Conservation (phyloP, 345 rosid genomes). For the Hibiscus trionum region DNA sequence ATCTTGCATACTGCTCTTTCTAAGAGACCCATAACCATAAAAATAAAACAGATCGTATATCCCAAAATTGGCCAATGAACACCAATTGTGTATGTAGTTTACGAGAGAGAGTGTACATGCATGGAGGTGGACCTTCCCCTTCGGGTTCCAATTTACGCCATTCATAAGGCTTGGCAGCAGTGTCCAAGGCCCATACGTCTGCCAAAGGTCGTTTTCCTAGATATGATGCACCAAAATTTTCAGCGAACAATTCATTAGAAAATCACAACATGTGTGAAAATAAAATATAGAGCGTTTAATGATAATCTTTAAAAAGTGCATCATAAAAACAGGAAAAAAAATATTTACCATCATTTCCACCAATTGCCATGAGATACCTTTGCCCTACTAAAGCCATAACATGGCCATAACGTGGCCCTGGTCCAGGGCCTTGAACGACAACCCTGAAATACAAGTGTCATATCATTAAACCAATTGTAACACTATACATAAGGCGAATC, state of each 20-base stretch:
- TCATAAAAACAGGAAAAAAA: slow-evolving; percentile 6
- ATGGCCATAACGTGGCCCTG: slow-evolving; percentile 98
- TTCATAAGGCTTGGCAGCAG: slow-evolving; percentile 99
- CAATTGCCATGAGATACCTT: slow-evolving; percentile 97
- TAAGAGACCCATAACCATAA: slow-evolving; percentile 31
- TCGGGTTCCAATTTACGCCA: slow-evolving; percentile 99
- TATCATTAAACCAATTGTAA: not conserved
- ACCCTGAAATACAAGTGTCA: slow-evolving; percentile 46
- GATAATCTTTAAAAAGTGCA: not conserved
- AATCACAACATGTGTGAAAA: not conserved
- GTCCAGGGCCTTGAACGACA: slow-evolving; percentile 98
- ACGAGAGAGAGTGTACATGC: slow-evolving; percentile 59
- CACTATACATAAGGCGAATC: not conserved
- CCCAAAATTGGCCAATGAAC: not conserved
- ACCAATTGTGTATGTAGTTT: not conserved
- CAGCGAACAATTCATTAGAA: slow-evolving; percentile 1
- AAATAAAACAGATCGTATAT: not conserved
- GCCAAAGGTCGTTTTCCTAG: slow-evolving; percentile 93
- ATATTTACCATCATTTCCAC: slow-evolving; percentile 90
- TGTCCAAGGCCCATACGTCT: slow-evolving; percentile 99
- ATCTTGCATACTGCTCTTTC: not conserved
- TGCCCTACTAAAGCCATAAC: slow-evolving; percentile 99
- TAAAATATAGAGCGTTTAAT: not conserved
- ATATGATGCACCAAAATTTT: slow-evolving; percentile 13
- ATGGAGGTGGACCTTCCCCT: slow-evolving; percentile 99